Base-by-base conservation (phyloP, 345 rosid genomes). In the Lepidium aucheri region DNA sequence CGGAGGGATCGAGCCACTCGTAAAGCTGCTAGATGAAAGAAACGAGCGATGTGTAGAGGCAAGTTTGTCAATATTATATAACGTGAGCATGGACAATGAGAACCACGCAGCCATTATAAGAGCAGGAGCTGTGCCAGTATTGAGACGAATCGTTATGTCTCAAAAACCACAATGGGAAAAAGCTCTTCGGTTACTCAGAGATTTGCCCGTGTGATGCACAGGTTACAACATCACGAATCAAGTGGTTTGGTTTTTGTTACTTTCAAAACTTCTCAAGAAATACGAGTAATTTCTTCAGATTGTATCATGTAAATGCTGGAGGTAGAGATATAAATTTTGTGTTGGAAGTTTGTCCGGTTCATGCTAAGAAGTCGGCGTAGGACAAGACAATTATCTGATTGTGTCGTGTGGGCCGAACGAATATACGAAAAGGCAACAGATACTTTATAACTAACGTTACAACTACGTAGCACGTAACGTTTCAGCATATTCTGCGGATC, bases 41-140 rank as follows among this genome's bases (percentile, higher is more conserved):
- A 86, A 81, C 15, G 82, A 70, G 53, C 74, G 67, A 61, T 84
- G 86, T 0, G 81, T 76, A 0, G 91, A 89, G 56, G 97, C 96
- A n/a, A 82, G 83, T 53, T 70, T 87, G 20, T 76, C 86, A 1
- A 75, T 92, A 45, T 79, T 89, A 16, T 87, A 92, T 71, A 86
- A 84, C 53, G 60, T 89, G 55, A 87, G 96, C 80, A 89, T 87
- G 95, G 87, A 92, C 76, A 60, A 74, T 1, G 98, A 89, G 78
- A 92, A 92, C 68, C 97, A 89, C 43, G 30, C 80, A 0, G 85
- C 86, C 3, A 87, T 92, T 51, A 51, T 84, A 5, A 86, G 93
- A 71, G 86, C 93, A 0, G 90, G 95, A 57, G 97, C 95, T 16
- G 90, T 82, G 22, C 86, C 97, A 32, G 81, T 66, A 13, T 58